phyloP scores from a whole-genome alignment of 1,284 basidiomycete species.

The Trichosporon coremiiforme region DNA sequence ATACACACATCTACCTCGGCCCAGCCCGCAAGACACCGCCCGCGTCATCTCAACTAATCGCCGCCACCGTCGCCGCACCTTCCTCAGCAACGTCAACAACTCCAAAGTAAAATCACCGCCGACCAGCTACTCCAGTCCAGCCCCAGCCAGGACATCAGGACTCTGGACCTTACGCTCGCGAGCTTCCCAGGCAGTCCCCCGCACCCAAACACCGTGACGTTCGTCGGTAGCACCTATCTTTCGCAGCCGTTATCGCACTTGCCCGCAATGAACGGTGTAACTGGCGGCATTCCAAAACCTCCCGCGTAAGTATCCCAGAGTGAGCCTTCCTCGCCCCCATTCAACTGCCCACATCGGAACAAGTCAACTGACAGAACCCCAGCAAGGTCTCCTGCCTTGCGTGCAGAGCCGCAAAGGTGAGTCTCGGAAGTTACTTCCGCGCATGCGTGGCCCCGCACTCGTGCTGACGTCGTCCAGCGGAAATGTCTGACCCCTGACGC shows the following conservation, averaged over 20 bases:
- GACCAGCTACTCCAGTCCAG: not conserved
- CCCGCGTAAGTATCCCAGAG: slow-evolving; percentile 1
- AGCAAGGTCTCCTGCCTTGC: slow-evolving; percentile 38
- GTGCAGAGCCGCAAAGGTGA: slow-evolving; percentile 39
- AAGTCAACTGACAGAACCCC: not conserved
- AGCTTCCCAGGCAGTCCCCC: not conserved
- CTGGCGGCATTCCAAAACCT: slow-evolving; percentile 12
- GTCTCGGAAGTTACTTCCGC: not conserved
- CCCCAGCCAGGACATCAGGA: not conserved
- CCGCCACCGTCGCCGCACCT: slow-evolving; percentile 12
- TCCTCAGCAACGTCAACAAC: not conserved
- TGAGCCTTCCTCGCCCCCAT: not conserved
- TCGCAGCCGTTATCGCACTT: not conserved
- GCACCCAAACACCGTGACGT: not conserved
- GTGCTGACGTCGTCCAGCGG: slow-evolving; percentile 30
- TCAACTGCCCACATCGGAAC: not conserved
- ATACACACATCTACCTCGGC: not conserved
- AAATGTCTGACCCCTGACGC: slow-evolving; percentile 39
- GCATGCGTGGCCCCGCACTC: not conserved
- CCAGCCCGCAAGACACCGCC: slow-evolving; percentile 10
- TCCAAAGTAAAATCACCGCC: slow-evolving; percentile 7
- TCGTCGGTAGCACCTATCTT: not conserved
- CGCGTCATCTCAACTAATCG: not conserved
- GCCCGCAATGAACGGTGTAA: slow-evolving; percentile 1
- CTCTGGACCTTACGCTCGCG: not conserved